A percentile compares a stretch with the other conserved stretches of the same genome.
phyloP scores from a whole-genome alignment of 1,284 basidiomycete genomes.

The Malassezia slooffiae region DNA sequence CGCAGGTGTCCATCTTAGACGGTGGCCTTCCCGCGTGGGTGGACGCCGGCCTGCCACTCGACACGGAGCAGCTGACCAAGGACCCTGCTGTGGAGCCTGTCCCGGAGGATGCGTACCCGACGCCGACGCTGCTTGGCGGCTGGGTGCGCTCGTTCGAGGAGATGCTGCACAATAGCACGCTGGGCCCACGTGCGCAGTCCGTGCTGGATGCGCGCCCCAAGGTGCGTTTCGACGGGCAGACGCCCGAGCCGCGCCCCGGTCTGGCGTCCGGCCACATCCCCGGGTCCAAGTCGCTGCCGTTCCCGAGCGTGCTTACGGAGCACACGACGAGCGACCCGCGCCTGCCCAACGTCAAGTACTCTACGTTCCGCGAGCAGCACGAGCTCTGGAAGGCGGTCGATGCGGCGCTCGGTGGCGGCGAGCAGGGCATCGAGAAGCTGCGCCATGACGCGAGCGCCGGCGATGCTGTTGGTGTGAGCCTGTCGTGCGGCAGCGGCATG shows the following conservation, averaged over 20 bases:
- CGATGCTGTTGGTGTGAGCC: constrained; percentile 12
- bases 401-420: constrained; percentile 58
- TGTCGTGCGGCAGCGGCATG: constrained; percentile 61
- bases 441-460: constrained; percentile 31
- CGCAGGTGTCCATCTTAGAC: constrained; percentile 35
- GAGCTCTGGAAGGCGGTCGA: constrained; percentile 50
- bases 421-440: constrained; percentile 34
- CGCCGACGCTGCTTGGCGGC: constrained; percentile 52
- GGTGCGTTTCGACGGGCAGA: constrained; percentile 61
- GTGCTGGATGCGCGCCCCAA: constrained; percentile 77
- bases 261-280: constrained; percentile 90
- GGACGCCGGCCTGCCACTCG: constrained; percentile 19
- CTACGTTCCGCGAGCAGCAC: constrained; percentile 35
- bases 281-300: constrained; percentile 70
- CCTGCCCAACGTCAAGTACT: constrained; percentile 47
- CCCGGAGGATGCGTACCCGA: constrained; percentile 49
- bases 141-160: constrained; percentile 65
- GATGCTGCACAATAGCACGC: constrained; percentile 61
- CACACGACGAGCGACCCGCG: constrained; percentile 47
- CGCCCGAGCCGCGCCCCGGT: constrained; percentile 78
- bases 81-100: constrained; percentile 7
- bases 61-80: constrained; percentile 15
- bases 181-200: constrained; percentile 55
- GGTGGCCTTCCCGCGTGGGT: constrained; percentile 42
- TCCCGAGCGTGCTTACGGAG: constrained; percentile 62